Base-by-base conservation (phyloP, 176 grass and related monocot species). In the Zizania latifolia region DNA sequence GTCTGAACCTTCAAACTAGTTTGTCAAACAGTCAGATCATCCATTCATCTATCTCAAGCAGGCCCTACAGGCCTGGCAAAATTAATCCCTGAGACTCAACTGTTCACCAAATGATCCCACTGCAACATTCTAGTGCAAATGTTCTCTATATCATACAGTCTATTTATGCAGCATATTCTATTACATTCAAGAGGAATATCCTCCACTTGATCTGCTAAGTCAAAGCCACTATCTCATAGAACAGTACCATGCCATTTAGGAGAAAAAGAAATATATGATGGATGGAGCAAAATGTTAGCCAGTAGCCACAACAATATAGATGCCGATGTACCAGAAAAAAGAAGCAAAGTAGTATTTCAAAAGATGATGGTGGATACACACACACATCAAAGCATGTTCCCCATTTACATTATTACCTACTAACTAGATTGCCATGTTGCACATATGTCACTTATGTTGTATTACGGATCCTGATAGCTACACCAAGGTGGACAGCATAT, bases 401-500 rank as follows among this genome's bases (percentile, higher is more conserved):
- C 45, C 45, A 22, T 39, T 83, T 28, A 45, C 9, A 1, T 30
- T 21, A 65, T n/a, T n/a, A n/a, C n/a, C n/a, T n/a, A n/a, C 43
- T 29, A 54, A 10, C 38, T 26, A 73, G 15, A 79, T 46, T 60
- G 7, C 31, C 64, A 74, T 44, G 66, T 14, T 54, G 44, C 24
- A 24, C 33, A 64, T 56, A 34, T 68, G 32, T 63, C 29, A 8
- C 24, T 54, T 19, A 36, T 36, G 15, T 27, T 46, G 79, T 29
- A 50, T 72, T 32, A 70, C 38, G 9, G 19, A 55, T 72, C 15
- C 22, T 55, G 40, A 69, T 55, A 53, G 51, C 40, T 34, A 54
- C 64, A 75, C 26, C 65, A 34, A 15, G 39, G 53, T 68, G 4
- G 44, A 57, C 69, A 37, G 40, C 43, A 70, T 76, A 74, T 69